Conservation (phyloP, 2,329 filamentous ascomycete species). For the Exophiala aquamarina region DNA sequence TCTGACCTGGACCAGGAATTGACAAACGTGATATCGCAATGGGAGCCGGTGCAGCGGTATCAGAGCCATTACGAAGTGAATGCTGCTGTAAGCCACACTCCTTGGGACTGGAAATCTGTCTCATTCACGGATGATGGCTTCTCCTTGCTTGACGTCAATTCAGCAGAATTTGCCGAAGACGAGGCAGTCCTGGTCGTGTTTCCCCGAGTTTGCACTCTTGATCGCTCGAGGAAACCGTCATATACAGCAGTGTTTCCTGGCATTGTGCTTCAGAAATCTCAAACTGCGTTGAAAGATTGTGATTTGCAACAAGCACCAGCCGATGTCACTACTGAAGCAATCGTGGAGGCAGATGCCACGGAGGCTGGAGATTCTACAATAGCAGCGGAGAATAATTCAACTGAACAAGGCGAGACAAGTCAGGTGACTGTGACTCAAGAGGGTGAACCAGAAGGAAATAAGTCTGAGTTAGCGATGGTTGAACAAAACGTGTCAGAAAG, state of each 20-base stretch:
- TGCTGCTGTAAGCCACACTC: neutral
- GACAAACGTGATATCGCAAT: neutral
- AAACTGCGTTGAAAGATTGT: neutral
- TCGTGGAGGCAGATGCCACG: too few relatives aligned
- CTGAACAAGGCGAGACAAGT: too few relatives aligned
- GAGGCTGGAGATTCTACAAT: too few relatives aligned
- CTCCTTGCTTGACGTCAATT: constrained; percentile 6
- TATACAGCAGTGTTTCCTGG: constrained; percentile 13
- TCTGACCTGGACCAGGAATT: constrained; percentile 4
- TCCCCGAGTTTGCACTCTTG: constrained; percentile 13
- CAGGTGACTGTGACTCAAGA: too few relatives aligned
- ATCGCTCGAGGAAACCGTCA: constrained; percentile 11
- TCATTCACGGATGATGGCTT: neutral
- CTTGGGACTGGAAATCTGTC: constrained; percentile 9
- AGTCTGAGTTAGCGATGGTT: too few relatives aligned
- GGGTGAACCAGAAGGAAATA: too few relatives aligned
- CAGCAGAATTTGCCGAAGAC: constrained; percentile 2
- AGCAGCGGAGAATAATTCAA: too few relatives aligned
- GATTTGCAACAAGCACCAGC: neutral
- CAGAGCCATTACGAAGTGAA: constrained; percentile 16
- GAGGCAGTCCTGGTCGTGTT: constrained; percentile 11
- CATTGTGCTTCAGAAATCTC: constrained; percentile 13
- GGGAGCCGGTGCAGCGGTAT: constrained; percentile 11
- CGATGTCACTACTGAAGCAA: too few relatives aligned
- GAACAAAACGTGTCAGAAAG: too few relatives aligned